Evolutionary conservation across 1,284 basidiomycete genomes (phyloP).

Genomic region (Takashimella koratensis): DNA sequence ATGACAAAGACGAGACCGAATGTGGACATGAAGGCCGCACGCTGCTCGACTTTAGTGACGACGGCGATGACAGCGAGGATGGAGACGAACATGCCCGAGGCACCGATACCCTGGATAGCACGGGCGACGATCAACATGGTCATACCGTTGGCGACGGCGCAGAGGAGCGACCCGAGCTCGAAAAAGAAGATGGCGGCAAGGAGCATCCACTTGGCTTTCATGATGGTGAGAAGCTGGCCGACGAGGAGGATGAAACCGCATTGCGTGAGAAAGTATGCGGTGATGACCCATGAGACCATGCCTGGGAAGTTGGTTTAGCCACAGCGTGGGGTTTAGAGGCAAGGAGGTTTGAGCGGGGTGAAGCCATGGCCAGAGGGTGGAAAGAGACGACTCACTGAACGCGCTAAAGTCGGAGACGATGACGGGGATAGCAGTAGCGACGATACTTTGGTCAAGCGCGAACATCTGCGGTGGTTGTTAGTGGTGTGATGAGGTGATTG

Average conservation of each 20-base stretch:
- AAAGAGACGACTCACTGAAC: conserved; percentile 10
- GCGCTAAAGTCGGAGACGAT: conserved; percentile 53
- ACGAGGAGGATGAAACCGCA: conserved; percentile 49
- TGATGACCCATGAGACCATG: conserved; percentile 51
- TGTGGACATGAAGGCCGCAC: conserved; percentile 46
- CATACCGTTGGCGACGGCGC: conserved; percentile 51
- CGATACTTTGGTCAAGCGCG: conserved; percentile 41
- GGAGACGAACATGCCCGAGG: conserved; percentile 44
- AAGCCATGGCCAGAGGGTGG: not conserved
- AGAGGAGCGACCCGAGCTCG: conserved; percentile 54
- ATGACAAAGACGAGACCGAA: conserved; percentile 49
- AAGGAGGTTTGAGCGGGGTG: not conserved
- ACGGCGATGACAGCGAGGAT: conserved; percentile 50
- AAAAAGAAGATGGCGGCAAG: conserved; percentile 52
- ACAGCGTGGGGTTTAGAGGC: not conserved
- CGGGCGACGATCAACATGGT: conserved; percentile 54
- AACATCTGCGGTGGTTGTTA: conserved; percentile 19
- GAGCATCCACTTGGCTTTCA: conserved; percentile 52
- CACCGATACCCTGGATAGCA: conserved; percentile 49
- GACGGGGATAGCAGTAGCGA: conserved; percentile 50
- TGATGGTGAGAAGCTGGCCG: conserved; percentile 49
- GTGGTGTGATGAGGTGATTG: conserved; percentile 13
- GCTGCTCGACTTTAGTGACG: conserved; percentile 48
- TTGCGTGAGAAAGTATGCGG: conserved; percentile 51
- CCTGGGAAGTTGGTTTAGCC: conserved; percentile 28